Evolutionary conservation across 1,284 basidiomycete genomes (phyloP).

Genomic region (Polyporus tsugae): DNA sequence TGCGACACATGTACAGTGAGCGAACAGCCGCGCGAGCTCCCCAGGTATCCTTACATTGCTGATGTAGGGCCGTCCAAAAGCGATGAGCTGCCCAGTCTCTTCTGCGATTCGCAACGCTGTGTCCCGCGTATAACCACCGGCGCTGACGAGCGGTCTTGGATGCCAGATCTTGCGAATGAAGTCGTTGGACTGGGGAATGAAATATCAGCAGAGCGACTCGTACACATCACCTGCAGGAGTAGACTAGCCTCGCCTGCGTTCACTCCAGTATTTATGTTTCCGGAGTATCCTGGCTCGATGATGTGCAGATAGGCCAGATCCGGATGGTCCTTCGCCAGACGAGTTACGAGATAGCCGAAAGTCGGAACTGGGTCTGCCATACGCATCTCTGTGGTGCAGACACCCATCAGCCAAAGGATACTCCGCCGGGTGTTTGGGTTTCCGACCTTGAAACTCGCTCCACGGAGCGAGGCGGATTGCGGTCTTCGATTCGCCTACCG

Average conservation of each 20-base stretch:
- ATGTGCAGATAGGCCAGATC: conserved; percentile 66
- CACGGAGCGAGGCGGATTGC: conserved; percentile 66
- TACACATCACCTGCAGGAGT: no score
- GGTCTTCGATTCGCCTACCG: conserved; percentile 49
- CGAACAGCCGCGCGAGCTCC: background rate
- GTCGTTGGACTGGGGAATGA: conserved; percentile 36
- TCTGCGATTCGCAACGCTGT: conserved; percentile 39
- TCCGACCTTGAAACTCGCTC: conserved; percentile 46
- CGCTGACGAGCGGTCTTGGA: conserved; percentile 41
- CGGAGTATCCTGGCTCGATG: conserved; percentile 48
- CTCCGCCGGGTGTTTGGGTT: conserved; percentile 41
- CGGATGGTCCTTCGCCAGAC: conserved; percentile 49
- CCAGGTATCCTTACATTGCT: conserved; percentile 41
- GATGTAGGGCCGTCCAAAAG: conserved; percentile 57
- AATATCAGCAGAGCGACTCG: background rate
- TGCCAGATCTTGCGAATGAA: conserved; percentile 43
- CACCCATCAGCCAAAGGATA: background rate
- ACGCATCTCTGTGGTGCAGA: conserved; percentile 45
- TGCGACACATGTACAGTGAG: conserved; percentile 22
- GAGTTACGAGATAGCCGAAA: conserved; percentile 48
- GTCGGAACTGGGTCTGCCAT: conserved; percentile 57
- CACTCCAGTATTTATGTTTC: conserved; percentile 24
- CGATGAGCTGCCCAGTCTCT: conserved; percentile 48
- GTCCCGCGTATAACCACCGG: conserved; percentile 44
- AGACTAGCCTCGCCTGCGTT: background rate